phyloP scores from a whole-genome alignment of 2,329 filamentous ascomycete genomes.

The Scedosporium apiospermum region DNA sequence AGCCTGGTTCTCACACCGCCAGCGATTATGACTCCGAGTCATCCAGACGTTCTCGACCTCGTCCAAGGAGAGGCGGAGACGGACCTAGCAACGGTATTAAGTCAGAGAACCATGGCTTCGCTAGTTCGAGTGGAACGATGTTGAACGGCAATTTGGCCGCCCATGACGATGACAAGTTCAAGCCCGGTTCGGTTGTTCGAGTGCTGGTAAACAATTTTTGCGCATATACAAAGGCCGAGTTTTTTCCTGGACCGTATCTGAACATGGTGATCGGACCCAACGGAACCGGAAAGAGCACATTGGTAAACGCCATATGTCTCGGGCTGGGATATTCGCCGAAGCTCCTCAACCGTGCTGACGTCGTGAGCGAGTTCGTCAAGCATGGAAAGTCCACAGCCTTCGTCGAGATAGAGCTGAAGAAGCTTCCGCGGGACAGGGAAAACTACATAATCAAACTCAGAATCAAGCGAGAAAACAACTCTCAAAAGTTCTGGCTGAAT shows the following conservation, averaged over 20 bases:
- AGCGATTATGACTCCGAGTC: slow-evolving; percentile 7
- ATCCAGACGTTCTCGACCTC: slow-evolving; percentile 2
- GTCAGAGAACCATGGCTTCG: neutral
- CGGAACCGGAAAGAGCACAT: slow-evolving; percentile 92
- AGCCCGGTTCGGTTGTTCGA: slow-evolving; percentile 75
- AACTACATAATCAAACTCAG: slow-evolving; percentile 69
- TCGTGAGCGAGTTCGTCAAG: slow-evolving; percentile 86
- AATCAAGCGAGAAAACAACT: slow-evolving; percentile 77
- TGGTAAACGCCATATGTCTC: slow-evolving; percentile 93
- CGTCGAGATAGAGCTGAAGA: slow-evolving; percentile 86
- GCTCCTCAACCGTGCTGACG: slow-evolving; percentile 76
- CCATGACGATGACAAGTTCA: slow-evolving; percentile 10
- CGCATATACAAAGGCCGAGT: slow-evolving; percentile 87
- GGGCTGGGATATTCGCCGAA: slow-evolving; percentile 78
- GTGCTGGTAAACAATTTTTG: slow-evolving; percentile 86
- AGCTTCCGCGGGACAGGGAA: slow-evolving; percentile 41
- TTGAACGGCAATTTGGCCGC: slow-evolving; percentile 9
- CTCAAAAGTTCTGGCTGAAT: slow-evolving; percentile 69
- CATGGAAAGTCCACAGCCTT: slow-evolving; percentile 67
- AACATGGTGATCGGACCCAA: slow-evolving; percentile 99
- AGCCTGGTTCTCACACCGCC: neutral
- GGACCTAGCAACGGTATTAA: neutral
- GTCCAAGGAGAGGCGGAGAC: neutral
- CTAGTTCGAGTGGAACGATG: slow-evolving; percentile 5
- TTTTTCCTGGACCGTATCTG: slow-evolving; percentile 79